Conservation (phyloP, 179 eudicot genomes). For the Beta corolliflora region DNA sequence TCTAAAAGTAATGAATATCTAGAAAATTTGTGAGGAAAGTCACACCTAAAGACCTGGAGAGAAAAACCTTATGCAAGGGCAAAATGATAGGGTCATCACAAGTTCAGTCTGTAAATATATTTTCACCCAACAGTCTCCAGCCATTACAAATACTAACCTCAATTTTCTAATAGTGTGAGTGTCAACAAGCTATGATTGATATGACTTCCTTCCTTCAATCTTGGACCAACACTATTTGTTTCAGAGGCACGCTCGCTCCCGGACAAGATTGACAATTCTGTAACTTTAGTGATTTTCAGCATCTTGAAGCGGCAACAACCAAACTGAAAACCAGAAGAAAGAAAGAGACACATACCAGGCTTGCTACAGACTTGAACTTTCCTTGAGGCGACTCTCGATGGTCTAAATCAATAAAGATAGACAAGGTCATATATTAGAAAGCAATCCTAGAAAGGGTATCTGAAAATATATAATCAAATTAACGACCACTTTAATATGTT, state of each 20-base stretch:
- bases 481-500: not conserved
- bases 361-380: slow-evolving; percentile 72
- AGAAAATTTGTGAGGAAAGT: not conserved
- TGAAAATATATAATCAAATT: not conserved
- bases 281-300: slow-evolving; percentile 13
- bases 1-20: no score
- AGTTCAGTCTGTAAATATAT: no score
- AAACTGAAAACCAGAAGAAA: slow-evolving; percentile 6
- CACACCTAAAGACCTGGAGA: no score
- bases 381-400: slow-evolving; percentile 74
- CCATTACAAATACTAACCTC: slow-evolving; percentile 48
- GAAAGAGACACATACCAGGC: slow-evolving; percentile 55
- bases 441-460: not conserved
- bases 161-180: slow-evolving; percentile 85
- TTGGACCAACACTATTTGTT: slow-evolving; percentile 73
- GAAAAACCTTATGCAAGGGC: no score
- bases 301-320: not conserved
- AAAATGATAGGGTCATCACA: no score
- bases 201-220: slow-evolving; percentile 94
- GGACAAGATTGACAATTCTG: slow-evolving; percentile 98
- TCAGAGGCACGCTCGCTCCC: slow-evolving; percentile 97
- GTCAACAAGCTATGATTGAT: slow-evolving; percentile 93
- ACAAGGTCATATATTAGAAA: slow-evolving; percentile 16
- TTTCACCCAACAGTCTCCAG: not conserved
- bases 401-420: slow-evolving; percentile 41